A percentile compares a stretch with the other conserved stretches of the same genome.
phyloP scores from a whole-genome alignment of 768 basidiomycete genomes.

The Amylocystis lapponica region DNA sequence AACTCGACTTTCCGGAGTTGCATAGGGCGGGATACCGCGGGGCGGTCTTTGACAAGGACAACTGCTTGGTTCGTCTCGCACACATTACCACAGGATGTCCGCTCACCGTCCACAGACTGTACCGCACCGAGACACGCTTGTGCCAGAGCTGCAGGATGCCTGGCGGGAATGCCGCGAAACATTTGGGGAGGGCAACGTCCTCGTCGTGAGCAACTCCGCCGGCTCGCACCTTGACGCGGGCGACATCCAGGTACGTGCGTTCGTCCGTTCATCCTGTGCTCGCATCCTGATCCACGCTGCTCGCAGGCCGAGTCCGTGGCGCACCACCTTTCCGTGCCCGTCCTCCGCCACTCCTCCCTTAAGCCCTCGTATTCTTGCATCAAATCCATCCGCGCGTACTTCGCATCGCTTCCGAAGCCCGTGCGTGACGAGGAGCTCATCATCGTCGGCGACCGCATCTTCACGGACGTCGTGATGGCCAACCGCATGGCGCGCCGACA shows the following conservation, averaged over 20 bases:
- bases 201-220: constrained; percentile 94
- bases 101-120: constrained; percentile 50
- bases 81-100: too few relatives aligned
- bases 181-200: constrained; percentile 74
- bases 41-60: constrained; percentile 97
- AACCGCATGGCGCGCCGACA: constrained; percentile 51
- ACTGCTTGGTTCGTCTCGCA: constrained; percentile 72
- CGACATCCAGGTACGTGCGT: constrained; percentile 60
- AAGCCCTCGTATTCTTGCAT: constrained; percentile 86
- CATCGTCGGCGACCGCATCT: constrained; percentile 86
- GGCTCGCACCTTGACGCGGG: constrained; percentile 75
- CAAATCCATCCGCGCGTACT: constrained; percentile 64
- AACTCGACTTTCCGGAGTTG: constrained; percentile 71
- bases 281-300: neutral
- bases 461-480: constrained; percentile 87
- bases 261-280: neutral
- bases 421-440: constrained; percentile 61
- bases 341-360: constrained; percentile 66
- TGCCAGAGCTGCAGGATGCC: constrained; percentile 72
- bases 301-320: constrained; percentile 84
- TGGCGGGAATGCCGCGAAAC: constrained; percentile 68
- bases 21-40: constrained; percentile 75
- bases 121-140: constrained; percentile 69
- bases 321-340: constrained; percentile 70
- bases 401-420: constrained; percentile 52